A percentile compares a stretch with the other conserved stretches of the same genome.
Evolutionary conservation across 106 monocot species (phyloP).

Genomic region (Alisma plantagoaquatica): DNA sequence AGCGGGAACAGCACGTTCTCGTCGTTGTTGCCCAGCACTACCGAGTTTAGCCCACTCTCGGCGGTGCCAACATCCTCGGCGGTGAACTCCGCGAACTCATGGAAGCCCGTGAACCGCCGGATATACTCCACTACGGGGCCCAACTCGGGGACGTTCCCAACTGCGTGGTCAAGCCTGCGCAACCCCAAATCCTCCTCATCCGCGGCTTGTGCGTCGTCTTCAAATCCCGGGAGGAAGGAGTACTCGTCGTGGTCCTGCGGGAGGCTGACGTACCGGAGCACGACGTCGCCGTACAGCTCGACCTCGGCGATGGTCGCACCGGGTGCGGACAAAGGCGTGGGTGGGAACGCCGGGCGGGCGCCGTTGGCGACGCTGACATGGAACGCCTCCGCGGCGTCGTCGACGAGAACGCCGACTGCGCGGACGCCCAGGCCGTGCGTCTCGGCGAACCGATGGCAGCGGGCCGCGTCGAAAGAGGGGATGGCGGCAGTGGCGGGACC

Average conservation of each 20-base stretch:
- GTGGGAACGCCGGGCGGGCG: slow-evolving; percentile 53
- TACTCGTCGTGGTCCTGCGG: neutral
- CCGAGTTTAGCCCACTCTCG: slow-evolving; percentile 86
- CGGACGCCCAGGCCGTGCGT: slow-evolving; percentile 83
- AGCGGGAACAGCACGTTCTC: slow-evolving; percentile 71
- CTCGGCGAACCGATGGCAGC: slow-evolving; percentile 29
- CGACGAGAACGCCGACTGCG: slow-evolving; percentile 64
- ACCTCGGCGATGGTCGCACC: slow-evolving; percentile 69
- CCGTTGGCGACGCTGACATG: slow-evolving; percentile 41
- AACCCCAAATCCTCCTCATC: slow-evolving; percentile 35
- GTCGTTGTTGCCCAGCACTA: slow-evolving; percentile 82
- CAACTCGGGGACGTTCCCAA: slow-evolving; percentile 72
- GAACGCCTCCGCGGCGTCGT: slow-evolving; percentile 52
- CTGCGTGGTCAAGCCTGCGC: slow-evolving; percentile 66
- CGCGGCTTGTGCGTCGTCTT: slow-evolving; percentile 16
- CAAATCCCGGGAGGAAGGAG: slow-evolving; percentile 83
- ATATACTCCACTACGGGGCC: slow-evolving; percentile 40
- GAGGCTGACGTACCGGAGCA: slow-evolving; percentile 59
- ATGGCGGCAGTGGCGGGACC: slow-evolving; percentile 15
- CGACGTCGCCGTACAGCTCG: slow-evolving; percentile 84
- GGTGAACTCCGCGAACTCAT: slow-evolving; percentile 91
- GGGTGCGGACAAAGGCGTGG: slow-evolving; percentile 33
- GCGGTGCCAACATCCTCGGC: slow-evolving; percentile 82
- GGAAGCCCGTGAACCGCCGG: slow-evolving; percentile 66
- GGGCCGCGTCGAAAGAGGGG: slow-evolving; percentile 51